Evolutionary conservation across 768 basidiomycete genomes (phyloP).

Genomic region (button mushroom (Agaricus bisporus)): DNA sequence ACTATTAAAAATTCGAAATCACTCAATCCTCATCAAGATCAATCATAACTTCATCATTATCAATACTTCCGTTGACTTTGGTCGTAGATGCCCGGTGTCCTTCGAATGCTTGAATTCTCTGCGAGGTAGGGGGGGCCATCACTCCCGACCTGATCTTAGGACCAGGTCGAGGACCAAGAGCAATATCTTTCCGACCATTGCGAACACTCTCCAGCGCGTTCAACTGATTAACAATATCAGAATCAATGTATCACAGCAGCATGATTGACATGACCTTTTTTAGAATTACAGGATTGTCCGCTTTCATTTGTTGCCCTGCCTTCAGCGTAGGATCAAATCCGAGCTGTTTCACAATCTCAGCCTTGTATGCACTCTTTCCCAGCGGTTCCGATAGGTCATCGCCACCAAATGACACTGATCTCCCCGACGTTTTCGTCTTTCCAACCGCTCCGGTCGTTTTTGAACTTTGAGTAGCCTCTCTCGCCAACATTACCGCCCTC

Average conservation of each 20-base stretch:
- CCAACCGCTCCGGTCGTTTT: conserved; percentile 4
- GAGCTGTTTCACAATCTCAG: conserved; percentile 58
- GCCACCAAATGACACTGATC: neutral
- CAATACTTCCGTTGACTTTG: neutral
- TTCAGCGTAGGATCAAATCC: conserved; percentile 77
- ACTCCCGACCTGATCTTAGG: conserved; percentile 60
- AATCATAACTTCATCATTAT: conserved; percentile 26
- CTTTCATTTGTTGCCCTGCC: conserved; percentile 34
- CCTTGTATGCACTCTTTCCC: conserved; percentile 43
- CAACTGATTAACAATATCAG: conserved; percentile 33
- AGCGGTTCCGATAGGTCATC: neutral
- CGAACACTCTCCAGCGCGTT: conserved; percentile 50
- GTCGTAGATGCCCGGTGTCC: neutral
- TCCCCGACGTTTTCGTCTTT: conserved; percentile 14
- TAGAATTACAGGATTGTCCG: conserved; percentile 34
- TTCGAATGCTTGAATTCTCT: conserved; percentile 12
- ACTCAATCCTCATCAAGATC: conserved; percentile 38
- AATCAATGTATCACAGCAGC: neutral
- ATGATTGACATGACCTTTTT: conserved; percentile 45
- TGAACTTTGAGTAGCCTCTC: conserved; percentile 31
- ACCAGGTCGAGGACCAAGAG: conserved; percentile 60
- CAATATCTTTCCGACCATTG: conserved; percentile 42
- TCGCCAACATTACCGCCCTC: conserved; percentile 54
- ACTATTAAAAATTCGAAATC: neutral
- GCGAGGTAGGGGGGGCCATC: conserved; percentile 20